Conservation (phyloP, 2,329 filamentous ascomycete genomes). For the Corniculantispora saksenae region DNA sequence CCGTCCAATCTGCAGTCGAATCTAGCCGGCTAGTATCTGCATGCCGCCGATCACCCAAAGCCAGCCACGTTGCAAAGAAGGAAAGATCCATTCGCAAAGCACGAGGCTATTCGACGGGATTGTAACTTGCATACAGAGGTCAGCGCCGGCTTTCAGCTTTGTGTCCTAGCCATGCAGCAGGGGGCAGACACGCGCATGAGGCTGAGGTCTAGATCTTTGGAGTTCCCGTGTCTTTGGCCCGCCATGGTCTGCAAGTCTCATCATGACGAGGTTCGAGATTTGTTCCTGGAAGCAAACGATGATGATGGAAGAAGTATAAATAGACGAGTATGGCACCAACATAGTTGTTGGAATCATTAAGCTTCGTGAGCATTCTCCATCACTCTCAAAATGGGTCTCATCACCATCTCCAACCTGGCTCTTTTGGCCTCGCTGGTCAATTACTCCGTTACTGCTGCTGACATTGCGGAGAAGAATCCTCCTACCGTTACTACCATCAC, state of each 20-base stretch:
- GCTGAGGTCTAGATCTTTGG: not conserved
- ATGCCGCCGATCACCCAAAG: not conserved
- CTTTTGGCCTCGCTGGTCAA: not conserved
- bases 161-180: not conserved
- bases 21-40: not conserved
- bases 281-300: not conserved
- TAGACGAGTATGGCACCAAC: not conserved
- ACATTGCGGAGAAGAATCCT: not conserved
- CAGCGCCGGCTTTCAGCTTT: not conserved
- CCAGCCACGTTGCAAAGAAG: not conserved
- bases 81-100: not conserved
- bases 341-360: not conserved
- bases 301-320: not conserved
- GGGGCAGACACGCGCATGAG: too few relatives aligned
- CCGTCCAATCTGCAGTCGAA: too few relatives aligned
- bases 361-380: not conserved
- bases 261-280: not conserved
- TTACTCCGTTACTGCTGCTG: not conserved
- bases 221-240: not conserved
- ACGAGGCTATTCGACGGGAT: not conserved
- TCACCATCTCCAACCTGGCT: not conserved
- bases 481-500: not conserved
- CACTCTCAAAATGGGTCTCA: not conserved
- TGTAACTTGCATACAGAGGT: not conserved
- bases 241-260: not conserved